Evolutionary conservation across 495 filamentous ascomycete genomes (phyloP).

Genomic region (Hypoxylon intermedium): DNA sequence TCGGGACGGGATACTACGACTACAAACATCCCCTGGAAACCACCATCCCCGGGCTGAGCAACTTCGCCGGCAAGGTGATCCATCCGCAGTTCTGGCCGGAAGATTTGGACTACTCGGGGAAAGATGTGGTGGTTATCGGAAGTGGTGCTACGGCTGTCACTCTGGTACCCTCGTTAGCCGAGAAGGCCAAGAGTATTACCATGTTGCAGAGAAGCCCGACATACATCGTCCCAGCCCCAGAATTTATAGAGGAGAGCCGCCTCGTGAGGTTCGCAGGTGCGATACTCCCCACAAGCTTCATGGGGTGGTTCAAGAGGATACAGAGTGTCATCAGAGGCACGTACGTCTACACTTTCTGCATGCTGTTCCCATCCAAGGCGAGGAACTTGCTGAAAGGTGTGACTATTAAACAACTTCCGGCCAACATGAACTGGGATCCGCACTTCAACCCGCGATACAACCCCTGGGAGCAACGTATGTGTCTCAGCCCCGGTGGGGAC

Average conservation of each 20-base stretch:
- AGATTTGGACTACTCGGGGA: slow-evolving; percentile 56
- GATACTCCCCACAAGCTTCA: slow-evolving; percentile 57
- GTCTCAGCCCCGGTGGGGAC: slow-evolving; percentile 73
- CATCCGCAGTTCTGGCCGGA: slow-evolving; percentile 70
- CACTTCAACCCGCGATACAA: slow-evolving; percentile 78
- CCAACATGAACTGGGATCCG: slow-evolving; percentile 62
- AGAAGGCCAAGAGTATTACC: slow-evolving; percentile 58
- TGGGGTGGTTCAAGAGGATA: neutral
- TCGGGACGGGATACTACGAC: slow-evolving; percentile 72
- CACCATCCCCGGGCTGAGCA: slow-evolving; percentile 64
- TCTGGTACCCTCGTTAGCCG: slow-evolving; percentile 57
- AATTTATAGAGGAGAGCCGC: slow-evolving; percentile 48
- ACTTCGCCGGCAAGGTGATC: slow-evolving; percentile 61
- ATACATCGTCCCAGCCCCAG: slow-evolving; percentile 63
- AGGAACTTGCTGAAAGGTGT: slow-evolving; percentile 51
- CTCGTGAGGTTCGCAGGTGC: slow-evolving; percentile 44
- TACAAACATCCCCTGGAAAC: slow-evolving; percentile 65
- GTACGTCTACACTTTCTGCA: slow-evolving; percentile 32
- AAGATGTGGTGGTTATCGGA: slow-evolving; percentile 64
- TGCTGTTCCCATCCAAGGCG: slow-evolving; percentile 59
- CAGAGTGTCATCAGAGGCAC: neutral
- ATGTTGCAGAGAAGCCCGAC: slow-evolving; percentile 64
- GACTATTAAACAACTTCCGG: slow-evolving; percentile 60
- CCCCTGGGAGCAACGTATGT: slow-evolving; percentile 78
- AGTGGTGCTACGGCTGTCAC: slow-evolving; percentile 66